Percentiles rank a stretch among this genome's conserved stretches.
Conservation (phyloP, 2,329 filamentous ascomycete genomes). For the Beauveria caledonica region DNA sequence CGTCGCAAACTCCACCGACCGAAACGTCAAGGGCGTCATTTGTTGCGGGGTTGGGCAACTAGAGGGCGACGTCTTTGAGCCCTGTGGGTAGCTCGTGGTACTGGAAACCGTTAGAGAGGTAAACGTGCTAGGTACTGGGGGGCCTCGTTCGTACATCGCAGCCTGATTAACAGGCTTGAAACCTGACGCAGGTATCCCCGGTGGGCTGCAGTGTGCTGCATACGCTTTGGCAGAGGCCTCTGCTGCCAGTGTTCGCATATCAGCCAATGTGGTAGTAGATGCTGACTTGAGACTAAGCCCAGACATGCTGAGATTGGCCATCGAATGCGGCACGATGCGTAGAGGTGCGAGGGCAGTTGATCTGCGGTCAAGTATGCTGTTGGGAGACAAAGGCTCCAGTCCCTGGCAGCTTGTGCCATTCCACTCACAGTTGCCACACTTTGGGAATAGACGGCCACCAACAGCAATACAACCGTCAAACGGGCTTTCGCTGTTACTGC, state of each 20-base stretch:
- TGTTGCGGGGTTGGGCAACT: not conserved
- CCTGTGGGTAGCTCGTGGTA: not conserved
- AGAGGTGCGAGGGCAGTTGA: not conserved
- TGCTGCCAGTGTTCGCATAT: not conserved
- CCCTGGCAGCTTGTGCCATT: conserved; percentile 31
- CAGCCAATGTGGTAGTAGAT: not conserved
- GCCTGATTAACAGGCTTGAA: conserved; percentile 1
- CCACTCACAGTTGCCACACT: conserved; percentile 46
- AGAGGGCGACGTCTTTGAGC: not conserved
- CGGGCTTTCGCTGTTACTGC: conserved; percentile 33
- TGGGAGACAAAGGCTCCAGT: not conserved
- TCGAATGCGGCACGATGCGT: not conserved
- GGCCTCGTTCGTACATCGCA: not conserved
- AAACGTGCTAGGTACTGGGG: not conserved
- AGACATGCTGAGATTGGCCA: not conserved
- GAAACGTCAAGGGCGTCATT: not conserved
- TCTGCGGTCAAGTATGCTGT: not conserved
- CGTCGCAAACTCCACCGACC: not conserved
- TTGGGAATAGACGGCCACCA: conserved; percentile 32
- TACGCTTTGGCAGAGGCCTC: not conserved
- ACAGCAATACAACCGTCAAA: conserved; percentile 39
- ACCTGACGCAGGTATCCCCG: not conserved
- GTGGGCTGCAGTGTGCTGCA: not conserved
- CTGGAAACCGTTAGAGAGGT: not conserved
- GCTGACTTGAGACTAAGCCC: not conserved